Base-by-base conservation (phyloP, 2,329 filamentous ascomycete genomes). In the Ophiostoma novo-ulmi region DNA sequence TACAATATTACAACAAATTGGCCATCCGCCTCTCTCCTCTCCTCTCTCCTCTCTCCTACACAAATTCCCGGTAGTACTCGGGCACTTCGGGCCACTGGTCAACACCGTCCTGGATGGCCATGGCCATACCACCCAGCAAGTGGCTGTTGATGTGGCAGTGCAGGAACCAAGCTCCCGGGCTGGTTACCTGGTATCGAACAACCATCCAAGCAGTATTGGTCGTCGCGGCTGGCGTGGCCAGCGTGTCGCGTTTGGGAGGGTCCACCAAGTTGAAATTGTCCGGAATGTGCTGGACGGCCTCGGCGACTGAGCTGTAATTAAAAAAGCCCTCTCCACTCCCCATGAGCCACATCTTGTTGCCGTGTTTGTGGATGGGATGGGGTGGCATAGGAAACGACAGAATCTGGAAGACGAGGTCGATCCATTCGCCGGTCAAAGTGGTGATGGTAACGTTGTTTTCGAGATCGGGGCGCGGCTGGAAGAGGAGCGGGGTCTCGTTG, bases 291-390 rank as follows among this genome's bases (percentile, higher is more conserved):
- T 77, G 74, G 1, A 80, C 78, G 0, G 87, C 87, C 70, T 87
- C 84, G 0, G 81, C 83, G 0, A 89, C 84, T 0, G 81, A 82
- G 2, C 76, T 76, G 81, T 84, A 89, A 14, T 79, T 81, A 75
- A 85, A 90, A 1, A 73, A 70, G 0, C 85, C 85, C 0, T 74
- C 74, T 1, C 86, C 87, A 0, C 78, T 71, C 0, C 87, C 88
- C 44, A 90, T 81, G 26, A 83, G 78, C 74, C 82, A 89, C 78
- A 85, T 86, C 76, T 87, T 88, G 74, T 84, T 86, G 66, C 84
- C 83, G 77, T 90, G 88, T 79, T 89, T 89, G 81, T 90, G 88
- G 68, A 90, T 85, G 0, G 86, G 85, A 71, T 90, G 88, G 11
- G 84, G 80, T 5, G 83, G 85, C 74, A 87, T 84, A 7, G 83